A percentile compares a stretch with the other conserved stretches of the same genome.
phyloP scores from a whole-genome alignment of 129 eudicot genomes.

The Scalesia atractyloides region DNA sequence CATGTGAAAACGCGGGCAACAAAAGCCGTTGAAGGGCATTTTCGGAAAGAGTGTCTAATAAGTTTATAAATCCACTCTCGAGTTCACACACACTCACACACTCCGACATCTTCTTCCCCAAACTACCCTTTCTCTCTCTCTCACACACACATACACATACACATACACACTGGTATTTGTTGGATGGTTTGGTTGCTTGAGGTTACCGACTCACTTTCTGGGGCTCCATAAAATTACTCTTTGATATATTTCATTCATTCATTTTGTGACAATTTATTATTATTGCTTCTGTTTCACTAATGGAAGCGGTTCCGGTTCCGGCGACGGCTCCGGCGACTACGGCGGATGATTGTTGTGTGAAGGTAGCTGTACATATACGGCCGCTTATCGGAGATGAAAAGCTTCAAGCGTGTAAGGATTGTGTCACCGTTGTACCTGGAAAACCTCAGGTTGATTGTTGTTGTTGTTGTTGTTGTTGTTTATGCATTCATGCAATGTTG shows the following conservation, averaged over 20 bases:
- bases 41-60: conserved; percentile 25
- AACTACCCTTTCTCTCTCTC: conserved; percentile 33
- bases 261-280: not conserved
- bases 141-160: conserved; percentile 18
- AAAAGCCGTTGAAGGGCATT: conserved; percentile 42
- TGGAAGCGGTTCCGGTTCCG: conserved; percentile 56
- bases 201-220: conserved; percentile 71
- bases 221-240: conserved; percentile 35
- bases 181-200: conserved; percentile 23
- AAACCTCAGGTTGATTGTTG: conserved; percentile 75
- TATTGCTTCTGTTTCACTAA: conserved; percentile 23
- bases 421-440: conserved; percentile 78
- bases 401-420: conserved; percentile 90
- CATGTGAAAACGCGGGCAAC: conserved; percentile 16
- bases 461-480: not conserved
- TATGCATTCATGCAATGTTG: conserved; percentile 24
- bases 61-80: conserved; percentile 19
- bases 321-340: conserved; percentile 13
- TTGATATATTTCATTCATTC: conserved; percentile 1
- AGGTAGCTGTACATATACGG: conserved; percentile 91
- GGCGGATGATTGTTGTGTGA: conserved; percentile 84
- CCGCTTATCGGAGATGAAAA: conserved; percentile 92
- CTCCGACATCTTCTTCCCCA: not conserved
- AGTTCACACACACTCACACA: conserved; percentile 4
- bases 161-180: conserved; percentile 16